Percentiles rank a stretch among this genome's conserved stretches.
Conservation (phyloP, 2,329 filamentous ascomycete species). For the Cercospora sp. region DNA sequence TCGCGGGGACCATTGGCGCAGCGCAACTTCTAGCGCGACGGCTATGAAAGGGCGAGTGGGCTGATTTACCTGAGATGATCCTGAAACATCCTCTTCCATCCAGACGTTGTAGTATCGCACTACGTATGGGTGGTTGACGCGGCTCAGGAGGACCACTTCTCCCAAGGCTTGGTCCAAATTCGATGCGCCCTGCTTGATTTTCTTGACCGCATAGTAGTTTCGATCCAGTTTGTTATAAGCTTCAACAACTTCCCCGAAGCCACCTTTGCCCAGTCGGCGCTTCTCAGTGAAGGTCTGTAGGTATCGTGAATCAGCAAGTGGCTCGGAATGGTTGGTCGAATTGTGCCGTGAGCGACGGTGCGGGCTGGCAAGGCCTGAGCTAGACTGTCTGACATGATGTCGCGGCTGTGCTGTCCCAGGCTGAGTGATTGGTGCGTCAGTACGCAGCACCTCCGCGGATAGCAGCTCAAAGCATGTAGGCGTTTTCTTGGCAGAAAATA, state of each 20-base stretch:
- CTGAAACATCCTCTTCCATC: slow-evolving; percentile 68
- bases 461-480: slow-evolving; percentile 76
- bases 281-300: slow-evolving; percentile 88
- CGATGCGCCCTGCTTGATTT: slow-evolving; percentile 73
- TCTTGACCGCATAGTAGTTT: slow-evolving; percentile 94
- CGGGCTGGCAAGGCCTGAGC: slow-evolving; percentile 32
- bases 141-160: slow-evolving; percentile 85
- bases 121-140: slow-evolving; percentile 83
- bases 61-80: slow-evolving; percentile 36
- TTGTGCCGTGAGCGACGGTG: slow-evolving; percentile 37
- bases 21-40: background rate
- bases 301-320: slow-evolving; percentile 66
- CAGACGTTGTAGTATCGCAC: slow-evolving; percentile 95
- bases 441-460: slow-evolving; percentile 58
- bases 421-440: slow-evolving; percentile 48
- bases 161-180: slow-evolving; percentile 80
- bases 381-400: slow-evolving; percentile 18
- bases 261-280: slow-evolving; percentile 84
- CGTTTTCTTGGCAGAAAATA: slow-evolving; percentile 87
- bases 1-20: background rate
- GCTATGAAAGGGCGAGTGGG: background rate
- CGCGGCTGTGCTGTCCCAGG: slow-evolving; percentile 18
- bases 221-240: slow-evolving; percentile 92
- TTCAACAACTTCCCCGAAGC: slow-evolving; percentile 95
- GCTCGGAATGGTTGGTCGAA: slow-evolving; percentile 35